Evolutionary conservation across 441 rosid genomes (phyloP).

Genomic region (Gossypium schwendimanii): DNA sequence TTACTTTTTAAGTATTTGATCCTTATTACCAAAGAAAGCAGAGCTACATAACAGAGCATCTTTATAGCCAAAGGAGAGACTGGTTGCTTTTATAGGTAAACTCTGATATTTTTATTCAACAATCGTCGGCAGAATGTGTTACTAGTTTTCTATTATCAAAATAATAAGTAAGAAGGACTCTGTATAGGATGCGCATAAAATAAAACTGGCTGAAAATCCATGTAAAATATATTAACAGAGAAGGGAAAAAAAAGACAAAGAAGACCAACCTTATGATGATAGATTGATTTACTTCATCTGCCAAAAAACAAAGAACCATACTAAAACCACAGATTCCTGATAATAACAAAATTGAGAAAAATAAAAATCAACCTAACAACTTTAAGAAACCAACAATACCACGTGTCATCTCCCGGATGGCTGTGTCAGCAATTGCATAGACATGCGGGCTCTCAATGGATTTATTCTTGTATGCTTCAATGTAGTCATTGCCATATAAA

Average conservation of each 20-base stretch:
- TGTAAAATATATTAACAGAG: background rate
- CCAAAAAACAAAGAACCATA: conserved; percentile 17
- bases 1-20: background rate
- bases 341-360: background rate
- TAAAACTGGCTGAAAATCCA: background rate
- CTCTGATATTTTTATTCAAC: background rate
- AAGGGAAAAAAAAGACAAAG: background rate
- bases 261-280: conserved; percentile 89
- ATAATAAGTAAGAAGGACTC: background rate
- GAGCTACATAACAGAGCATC: background rate
- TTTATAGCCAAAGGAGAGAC: background rate
- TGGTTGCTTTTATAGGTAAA: background rate
- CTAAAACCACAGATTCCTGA: conserved; percentile 15
- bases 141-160: conserved; percentile 3
- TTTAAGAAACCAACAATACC: conserved; percentile 39
- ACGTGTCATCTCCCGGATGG: conserved; percentile 93
- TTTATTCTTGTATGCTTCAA: conserved; percentile 80
- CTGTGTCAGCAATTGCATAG: conserved; percentile 91
- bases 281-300: conserved; percentile 99
- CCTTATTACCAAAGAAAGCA: background rate
- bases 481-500: conserved; percentile 65
- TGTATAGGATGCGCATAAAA: background rate
- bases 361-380: conserved; percentile 9
- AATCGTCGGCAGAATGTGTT: background rate
- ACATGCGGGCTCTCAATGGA: conserved; percentile 84